Evolutionary conservation across 2,329 filamentous ascomycete species (phyloP), one percentile per base, ranked within the genome.

Genomic region (Stromatinia cepivora): DNA sequence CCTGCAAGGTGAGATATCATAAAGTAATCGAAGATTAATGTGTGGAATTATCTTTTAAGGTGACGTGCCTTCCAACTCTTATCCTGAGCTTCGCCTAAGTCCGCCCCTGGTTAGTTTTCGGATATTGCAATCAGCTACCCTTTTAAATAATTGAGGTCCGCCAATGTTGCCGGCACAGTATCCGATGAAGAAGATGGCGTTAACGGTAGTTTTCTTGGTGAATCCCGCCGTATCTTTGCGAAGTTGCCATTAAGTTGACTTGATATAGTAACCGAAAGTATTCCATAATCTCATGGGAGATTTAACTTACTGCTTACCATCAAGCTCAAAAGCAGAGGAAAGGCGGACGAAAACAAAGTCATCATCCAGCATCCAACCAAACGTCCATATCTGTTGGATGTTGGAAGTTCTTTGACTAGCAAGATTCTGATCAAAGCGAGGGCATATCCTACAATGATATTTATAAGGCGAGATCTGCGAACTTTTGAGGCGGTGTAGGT

Each of bases 391-490:
- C 1, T 80, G 76, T 57, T 84, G 79, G 45, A 83, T 79, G 1
- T 88, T 77, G 87, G 87, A 1, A 89, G 80, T 70, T 90, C 80
- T 15, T 84, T 79, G 0, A 86, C 79, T 0, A 89, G 88, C 0
- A 84, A 83, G 5, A 91, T 82, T 1, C 90, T 87, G 0, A 86
- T 86, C 0, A 88, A 74, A 69, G 87, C 80, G 66, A 89, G 81
- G 0, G 74, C 73, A 0, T 83, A 69, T 45, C 70, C 67, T 11
- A 68, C 36, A 22, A 73, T 63, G 25, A 74, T 70, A 8, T 73
- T 66, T 10, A 72, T 56, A 4, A 71, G 57, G 17, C 71, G 72
- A 2, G 70, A 71, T 53, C 69, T 69, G 11, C 62, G 67, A 45
- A 72, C 36, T 42, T 53, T 64, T 4, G 70, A 70, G 7, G 72